A percentile compares a stretch with the other conserved stretches of the same genome.
These are phyloP conservation scores for Auricularia cornea DNA, from an alignment of 768 basidiomycete genomes.

Conservation along the genomic window DNA sequence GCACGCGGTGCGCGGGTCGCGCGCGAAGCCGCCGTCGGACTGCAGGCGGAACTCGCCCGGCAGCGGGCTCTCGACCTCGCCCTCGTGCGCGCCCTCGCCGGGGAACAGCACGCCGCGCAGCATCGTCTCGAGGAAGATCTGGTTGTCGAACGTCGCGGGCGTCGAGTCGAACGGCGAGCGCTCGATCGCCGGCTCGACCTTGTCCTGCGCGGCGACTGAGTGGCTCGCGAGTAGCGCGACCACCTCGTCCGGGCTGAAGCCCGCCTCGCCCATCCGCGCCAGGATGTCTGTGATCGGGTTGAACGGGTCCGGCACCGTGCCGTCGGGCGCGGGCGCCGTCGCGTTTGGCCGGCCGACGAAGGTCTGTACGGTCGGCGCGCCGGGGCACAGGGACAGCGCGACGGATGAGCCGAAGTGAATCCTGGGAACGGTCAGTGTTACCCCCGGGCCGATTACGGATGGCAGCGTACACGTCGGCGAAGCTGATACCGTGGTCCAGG, in stretches of 20 bases:
- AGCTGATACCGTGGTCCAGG: constrained; percentile 26
- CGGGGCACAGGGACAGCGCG: constrained; percentile 30
- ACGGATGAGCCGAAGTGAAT: constrained; percentile 31
- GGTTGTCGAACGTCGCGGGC: constrained; percentile 8
- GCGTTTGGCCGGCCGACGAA: constrained; percentile 28
- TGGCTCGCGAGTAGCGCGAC: constrained; percentile 28
- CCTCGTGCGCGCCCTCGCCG: constrained; percentile 3
- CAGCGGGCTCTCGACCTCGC: constrained; percentile 20
- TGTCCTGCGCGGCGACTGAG: constrained; percentile 14
- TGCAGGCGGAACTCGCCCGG: constrained; percentile 21
- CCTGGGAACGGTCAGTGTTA: constrained; percentile 2
- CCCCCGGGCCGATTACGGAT: background rate
- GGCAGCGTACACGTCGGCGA: constrained; percentile 38
- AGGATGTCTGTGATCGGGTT: constrained; percentile 19
- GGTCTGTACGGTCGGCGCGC: constrained; percentile 31
- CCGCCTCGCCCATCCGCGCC: constrained; percentile 26
- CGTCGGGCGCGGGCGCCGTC: constrained; percentile 20
- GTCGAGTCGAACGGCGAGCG: background rate
- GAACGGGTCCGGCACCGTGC: constrained; percentile 29
- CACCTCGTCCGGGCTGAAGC: constrained; percentile 26
- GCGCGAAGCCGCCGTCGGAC: constrained; percentile 18
- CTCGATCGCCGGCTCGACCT: background rate
- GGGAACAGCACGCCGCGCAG: constrained; percentile 8
- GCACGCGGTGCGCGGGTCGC: constrained; percentile 23
- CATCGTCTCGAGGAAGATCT: constrained; percentile 14